Conservation (phyloP, 768 basidiomycete species). For the Leccinum rimulosum region DNA sequence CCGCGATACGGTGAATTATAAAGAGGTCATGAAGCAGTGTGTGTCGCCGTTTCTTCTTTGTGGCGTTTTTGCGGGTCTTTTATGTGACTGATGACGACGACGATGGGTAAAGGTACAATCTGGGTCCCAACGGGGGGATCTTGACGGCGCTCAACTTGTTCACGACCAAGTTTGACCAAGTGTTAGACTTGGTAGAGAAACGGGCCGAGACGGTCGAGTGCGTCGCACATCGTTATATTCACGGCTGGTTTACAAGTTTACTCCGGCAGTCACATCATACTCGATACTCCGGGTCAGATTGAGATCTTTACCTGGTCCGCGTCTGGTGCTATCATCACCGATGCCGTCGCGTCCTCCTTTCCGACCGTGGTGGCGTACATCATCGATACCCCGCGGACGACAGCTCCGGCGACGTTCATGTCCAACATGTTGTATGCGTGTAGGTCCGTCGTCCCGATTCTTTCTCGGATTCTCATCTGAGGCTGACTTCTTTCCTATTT, state of each 20-base stretch:
- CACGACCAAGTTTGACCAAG: slow-evolving; percentile 99
- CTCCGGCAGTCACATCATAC: slow-evolving; percentile 73
- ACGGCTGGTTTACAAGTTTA: neutral
- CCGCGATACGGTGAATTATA: slow-evolving; percentile 94
- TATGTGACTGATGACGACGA: slow-evolving; percentile 15
- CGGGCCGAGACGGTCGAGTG: slow-evolving; percentile 86
- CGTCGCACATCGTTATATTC: slow-evolving; percentile 28
- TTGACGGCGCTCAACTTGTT: slow-evolving; percentile 96
- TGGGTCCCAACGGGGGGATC: slow-evolving; percentile 98
- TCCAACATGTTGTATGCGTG: slow-evolving; percentile 99
- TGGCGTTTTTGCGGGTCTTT: slow-evolving; percentile 2
- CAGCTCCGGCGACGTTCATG: slow-evolving; percentile 97
- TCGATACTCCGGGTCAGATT: slow-evolving; percentile 98
- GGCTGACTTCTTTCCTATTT: neutral
- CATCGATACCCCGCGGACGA: slow-evolving; percentile 94
- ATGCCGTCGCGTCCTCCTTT: slow-evolving; percentile 89
- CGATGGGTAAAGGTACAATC: slow-evolving; percentile 74
- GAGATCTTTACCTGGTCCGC: slow-evolving; percentile 99
- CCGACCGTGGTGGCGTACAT: slow-evolving; percentile 96
- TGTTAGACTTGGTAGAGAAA: slow-evolving; percentile 88
- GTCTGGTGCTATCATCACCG: slow-evolving; percentile 97
- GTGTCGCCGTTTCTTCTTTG: slow-evolving; percentile 41
- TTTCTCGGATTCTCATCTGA: neutral
- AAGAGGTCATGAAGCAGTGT: slow-evolving; percentile 99
- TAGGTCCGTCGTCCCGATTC: slow-evolving; percentile 49